Evolutionary conservation across 805 yeast genomes (phyloP).

Genomic region (Saccharomycopsis fibuligera): DNA sequence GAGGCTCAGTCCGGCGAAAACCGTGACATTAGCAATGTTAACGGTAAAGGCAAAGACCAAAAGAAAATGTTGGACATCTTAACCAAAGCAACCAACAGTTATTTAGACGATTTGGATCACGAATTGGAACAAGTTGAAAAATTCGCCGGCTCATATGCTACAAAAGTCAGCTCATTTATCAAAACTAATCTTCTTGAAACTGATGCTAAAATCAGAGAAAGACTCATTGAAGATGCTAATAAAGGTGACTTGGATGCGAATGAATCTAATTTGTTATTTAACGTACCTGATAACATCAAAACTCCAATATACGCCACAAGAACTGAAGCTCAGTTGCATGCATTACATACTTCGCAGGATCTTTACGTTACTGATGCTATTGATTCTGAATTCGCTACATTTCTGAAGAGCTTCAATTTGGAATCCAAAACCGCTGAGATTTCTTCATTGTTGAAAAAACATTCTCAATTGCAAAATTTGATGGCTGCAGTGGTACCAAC

Average conservation of each 20-base stretch:
- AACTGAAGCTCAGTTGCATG: conserved; percentile 56
- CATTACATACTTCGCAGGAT: conserved; percentile 44
- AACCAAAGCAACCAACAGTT: conserved; percentile 45
- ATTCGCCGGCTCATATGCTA: conserved; percentile 54
- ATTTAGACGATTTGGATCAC: conserved; percentile 65
- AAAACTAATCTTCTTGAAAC: conserved; percentile 32
- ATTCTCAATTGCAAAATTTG: conserved; percentile 46
- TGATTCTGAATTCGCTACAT: conserved; percentile 32
- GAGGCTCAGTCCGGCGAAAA: background rate
- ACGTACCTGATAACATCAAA: conserved; percentile 32
- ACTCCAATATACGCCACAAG: conserved; percentile 41
- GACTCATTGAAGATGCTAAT: conserved; percentile 26
- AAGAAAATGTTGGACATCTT: conserved; percentile 28
- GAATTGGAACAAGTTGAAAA: conserved; percentile 70
- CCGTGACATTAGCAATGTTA: conserved; percentile 18
- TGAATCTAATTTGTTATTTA: conserved; percentile 38
- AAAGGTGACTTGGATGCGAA: conserved; percentile 27
- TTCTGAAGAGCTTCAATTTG: conserved; percentile 34
- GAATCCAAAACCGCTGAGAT: conserved; percentile 46
- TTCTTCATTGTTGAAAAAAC: conserved; percentile 38
- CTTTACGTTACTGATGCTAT: conserved; percentile 32
- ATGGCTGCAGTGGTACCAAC: conserved; percentile 66
- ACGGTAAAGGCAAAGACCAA: conserved; percentile 7
- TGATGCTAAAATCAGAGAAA: conserved; percentile 28
- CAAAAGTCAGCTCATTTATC: conserved; percentile 52